Base-by-base conservation (phyloP, 1,284 basidiomycete species). In the Termitomyces sp. region DNA sequence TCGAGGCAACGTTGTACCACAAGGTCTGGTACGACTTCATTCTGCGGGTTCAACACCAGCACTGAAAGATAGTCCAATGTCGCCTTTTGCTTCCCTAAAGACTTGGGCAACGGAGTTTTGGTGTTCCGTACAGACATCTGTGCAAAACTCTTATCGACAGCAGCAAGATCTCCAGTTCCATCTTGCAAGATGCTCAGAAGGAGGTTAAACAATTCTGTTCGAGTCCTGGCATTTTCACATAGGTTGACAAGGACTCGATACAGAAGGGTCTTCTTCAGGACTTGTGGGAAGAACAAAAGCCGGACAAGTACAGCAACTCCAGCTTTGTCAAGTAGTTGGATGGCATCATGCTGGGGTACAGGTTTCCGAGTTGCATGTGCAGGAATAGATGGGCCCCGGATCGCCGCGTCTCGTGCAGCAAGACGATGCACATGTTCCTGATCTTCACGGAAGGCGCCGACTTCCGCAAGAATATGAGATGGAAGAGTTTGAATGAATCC, bases 201-300 rank as follows among this genome's bases (percentile, higher is more conserved):
- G 26, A 97, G 79, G 65, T 93, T 95, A 74, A 99, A 90, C 26
- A 99, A 78, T 62, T 99, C 97, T 3, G 83, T 84, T 18, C 96
- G 83, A 1, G 95, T 96, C 66, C 90, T 93, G 2, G 84, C 76
- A 67, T 99, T 99, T 72, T 99, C 94, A 69, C 94, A 98, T 4
- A 99, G 77, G 66, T 99, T 96, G 58, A 92, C 87, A 26, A 99
- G 83, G 1, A 98, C 89, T 66, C 91, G 90, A 71, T 93, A 91
- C 18, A 99, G 78, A 19, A 89, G 74, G 37, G 83, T 88, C 72
- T 93, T 92, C 70, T 86, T 86, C 56, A 93, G 76, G 38, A 94
- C 86, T 62, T 97, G 91, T 5, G 96, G 97, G 79, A 95, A 97
- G 79, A 98, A 99, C 18, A 99, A 81, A 7, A 99, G 80, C 31